These are phyloP conservation scores for Cryptococcus floricola DNA, from an alignment of 1,284 basidiomycete species.

Conservation along the genomic window DNA sequence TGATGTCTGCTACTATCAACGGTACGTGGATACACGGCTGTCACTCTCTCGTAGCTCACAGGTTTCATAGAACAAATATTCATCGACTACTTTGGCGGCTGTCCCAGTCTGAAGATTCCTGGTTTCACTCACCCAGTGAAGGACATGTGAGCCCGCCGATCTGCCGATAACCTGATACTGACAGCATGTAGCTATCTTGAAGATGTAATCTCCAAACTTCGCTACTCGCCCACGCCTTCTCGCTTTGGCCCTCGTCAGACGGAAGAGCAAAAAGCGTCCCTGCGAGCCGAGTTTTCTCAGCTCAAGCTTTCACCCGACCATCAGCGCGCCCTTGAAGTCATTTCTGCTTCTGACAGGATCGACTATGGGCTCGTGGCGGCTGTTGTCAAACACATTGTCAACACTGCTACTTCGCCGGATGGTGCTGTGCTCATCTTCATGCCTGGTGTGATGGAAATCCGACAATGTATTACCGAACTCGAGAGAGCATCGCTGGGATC, in stretches of 20 bases:
- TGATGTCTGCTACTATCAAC: slow-evolving; percentile 73
- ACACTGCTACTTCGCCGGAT: slow-evolving; percentile 50
- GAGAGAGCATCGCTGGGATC: slow-evolving; percentile 49
- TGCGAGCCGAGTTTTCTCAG: slow-evolving; percentile 55
- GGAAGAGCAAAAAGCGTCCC: slow-evolving; percentile 54
- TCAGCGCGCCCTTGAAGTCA: slow-evolving; percentile 59
- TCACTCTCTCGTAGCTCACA: slow-evolving; percentile 8
- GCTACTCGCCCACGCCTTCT: slow-evolving; percentile 45
- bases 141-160: slow-evolving; percentile 57
- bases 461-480: slow-evolving; percentile 71
- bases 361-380: slow-evolving; percentile 75
- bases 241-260: slow-evolving; percentile 52
- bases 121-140: slow-evolving; percentile 75
- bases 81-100: slow-evolving; percentile 69
- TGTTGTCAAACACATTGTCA: slow-evolving; percentile 64
- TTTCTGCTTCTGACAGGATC: slow-evolving; percentile 62
- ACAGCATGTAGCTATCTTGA: slow-evolving; percentile 67
- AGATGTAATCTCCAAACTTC: slow-evolving; percentile 63
- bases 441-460: slow-evolving; percentile 82
- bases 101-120: slow-evolving; percentile 77
- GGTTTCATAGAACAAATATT: slow-evolving; percentile 60
- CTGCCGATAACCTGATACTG: not conserved
- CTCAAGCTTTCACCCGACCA: slow-evolving; percentile 58
- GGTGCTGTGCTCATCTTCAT: slow-evolving; percentile 82
- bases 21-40: slow-evolving; percentile 32